These are phyloP conservation scores for Entonaema liquescens DNA, from an alignment of 495 filamentous ascomycete genomes.

Conservation along the genomic window DNA sequence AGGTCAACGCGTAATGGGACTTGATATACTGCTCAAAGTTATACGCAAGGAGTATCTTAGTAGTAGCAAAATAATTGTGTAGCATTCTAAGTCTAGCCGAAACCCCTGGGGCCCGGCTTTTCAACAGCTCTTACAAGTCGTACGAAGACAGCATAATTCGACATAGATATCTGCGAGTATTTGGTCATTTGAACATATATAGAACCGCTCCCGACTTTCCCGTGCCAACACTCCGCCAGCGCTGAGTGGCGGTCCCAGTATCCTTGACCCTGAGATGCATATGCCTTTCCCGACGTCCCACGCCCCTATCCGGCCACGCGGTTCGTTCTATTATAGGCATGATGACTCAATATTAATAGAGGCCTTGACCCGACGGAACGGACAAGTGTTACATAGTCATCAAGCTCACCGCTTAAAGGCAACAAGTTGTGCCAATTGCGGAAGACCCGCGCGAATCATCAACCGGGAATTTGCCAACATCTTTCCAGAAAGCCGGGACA, in stretches of 20 bases:
- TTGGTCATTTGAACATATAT: not conserved
- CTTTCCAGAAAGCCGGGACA: not conserved
- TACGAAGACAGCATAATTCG: no score
- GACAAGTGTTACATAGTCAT: slow-evolving; percentile 24
- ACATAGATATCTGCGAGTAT: no score
- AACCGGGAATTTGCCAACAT: not conserved
- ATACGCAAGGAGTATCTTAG: no score
- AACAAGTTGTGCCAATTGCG: slow-evolving; percentile 9
- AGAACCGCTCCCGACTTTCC: not conserved
- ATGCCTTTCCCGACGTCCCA: not conserved
- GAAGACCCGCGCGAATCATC: slow-evolving; percentile 31
- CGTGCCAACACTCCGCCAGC: not conserved
- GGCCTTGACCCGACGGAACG: slow-evolving; percentile 16
- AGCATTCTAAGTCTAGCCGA: no score
- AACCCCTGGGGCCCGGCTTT: no score
- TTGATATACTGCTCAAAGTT: no score
- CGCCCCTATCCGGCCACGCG: slow-evolving; percentile 7
- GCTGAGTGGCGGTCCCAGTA: slow-evolving; percentile 12
- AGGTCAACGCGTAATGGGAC: no score
- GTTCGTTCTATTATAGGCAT: slow-evolving; percentile 26
- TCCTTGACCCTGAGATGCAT: not conserved
- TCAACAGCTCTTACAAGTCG: no score
- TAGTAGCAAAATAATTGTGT: no score
- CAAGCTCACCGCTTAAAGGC: slow-evolving; percentile 33
- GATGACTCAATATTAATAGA: slow-evolving; percentile 25